phyloP scores from a whole-genome alignment of 345 rosid species.

The Eucalyptus fibrosa region DNA sequence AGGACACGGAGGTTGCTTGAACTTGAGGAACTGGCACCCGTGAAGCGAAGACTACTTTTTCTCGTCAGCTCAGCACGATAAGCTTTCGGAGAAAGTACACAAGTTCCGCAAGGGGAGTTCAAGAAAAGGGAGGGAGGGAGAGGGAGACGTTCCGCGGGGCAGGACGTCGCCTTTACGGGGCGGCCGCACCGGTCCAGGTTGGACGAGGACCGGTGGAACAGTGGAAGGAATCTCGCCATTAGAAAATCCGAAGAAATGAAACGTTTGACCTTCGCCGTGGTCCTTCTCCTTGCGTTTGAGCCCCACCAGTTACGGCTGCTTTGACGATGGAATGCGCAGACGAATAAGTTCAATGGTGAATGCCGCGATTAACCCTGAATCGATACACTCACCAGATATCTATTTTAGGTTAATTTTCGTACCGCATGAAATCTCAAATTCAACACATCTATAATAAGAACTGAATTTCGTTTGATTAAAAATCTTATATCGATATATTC shows the following conservation, averaged over 20 bases:
- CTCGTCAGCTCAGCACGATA: background rate
- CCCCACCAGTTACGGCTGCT: background rate
- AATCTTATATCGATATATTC: accelerated
- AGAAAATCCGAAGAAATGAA: background rate
- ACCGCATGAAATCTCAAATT: background rate
- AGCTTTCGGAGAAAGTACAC: background rate
- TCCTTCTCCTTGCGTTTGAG: background rate
- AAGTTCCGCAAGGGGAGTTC: background rate
- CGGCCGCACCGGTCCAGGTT: background rate
- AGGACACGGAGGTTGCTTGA: background rate
- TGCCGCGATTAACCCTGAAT: background rate
- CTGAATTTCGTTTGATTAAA: accelerated
- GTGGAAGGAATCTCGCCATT: background rate
- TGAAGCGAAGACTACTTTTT: background rate
- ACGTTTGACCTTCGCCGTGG: background rate
- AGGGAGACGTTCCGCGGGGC: background rate
- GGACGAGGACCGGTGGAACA: background rate
- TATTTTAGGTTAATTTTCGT: background rate
- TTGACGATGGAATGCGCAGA: background rate
- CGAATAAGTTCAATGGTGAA: background rate
- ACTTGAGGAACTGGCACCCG: conserved; percentile 7
- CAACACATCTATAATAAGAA: accelerated
- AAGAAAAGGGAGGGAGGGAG: background rate
- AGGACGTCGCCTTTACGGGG: background rate
- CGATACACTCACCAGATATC: accelerated